phyloP scores from a whole-genome alignment of 768 basidiomycete species.

The Termitomyces sp. region DNA sequence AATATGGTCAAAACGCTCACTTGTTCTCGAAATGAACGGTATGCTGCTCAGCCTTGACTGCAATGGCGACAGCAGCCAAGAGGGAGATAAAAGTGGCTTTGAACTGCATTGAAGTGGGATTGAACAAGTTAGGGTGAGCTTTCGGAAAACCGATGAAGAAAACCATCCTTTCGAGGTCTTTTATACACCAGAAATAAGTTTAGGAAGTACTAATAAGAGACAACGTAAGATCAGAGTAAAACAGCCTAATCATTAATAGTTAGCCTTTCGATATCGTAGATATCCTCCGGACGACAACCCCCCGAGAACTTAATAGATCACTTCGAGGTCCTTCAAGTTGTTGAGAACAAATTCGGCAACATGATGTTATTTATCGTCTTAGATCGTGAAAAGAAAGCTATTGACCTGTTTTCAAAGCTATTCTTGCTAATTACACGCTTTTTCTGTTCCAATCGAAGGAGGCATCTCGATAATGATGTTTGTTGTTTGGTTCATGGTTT shows the following conservation, averaged over 20 bases:
- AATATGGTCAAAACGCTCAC: neutral
- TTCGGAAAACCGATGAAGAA: too few species aligned
- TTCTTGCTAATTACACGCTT: too few species aligned
- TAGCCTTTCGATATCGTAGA: neutral
- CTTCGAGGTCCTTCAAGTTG: neutral
- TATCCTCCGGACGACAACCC: neutral
- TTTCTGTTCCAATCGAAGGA: too few species aligned
- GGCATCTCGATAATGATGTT: too few species aligned
- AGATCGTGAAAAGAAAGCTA: too few species aligned
- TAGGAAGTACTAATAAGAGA: too few species aligned
- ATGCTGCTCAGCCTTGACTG: slow-evolving; percentile 29
- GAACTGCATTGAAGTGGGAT: slow-evolving; percentile 5
- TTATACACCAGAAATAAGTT: neutral
- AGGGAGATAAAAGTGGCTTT: slow-evolving; percentile 18
- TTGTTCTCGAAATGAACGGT: slow-evolving; percentile 35
- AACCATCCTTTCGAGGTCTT: neutral
- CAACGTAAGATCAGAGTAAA: neutral
- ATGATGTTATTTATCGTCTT: too few species aligned
- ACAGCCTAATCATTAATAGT: too few species aligned
- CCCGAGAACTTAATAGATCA: too few species aligned
- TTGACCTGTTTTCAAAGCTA: too few species aligned
- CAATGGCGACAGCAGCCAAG: slow-evolving; percentile 14
- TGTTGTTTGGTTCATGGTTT: too few species aligned
- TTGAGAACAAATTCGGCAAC: neutral
- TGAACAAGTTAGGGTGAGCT: too few species aligned